Evolutionary conservation across 495 filamentous ascomycete species (phyloP).

Genomic region (Lepidopterella palustris): DNA sequence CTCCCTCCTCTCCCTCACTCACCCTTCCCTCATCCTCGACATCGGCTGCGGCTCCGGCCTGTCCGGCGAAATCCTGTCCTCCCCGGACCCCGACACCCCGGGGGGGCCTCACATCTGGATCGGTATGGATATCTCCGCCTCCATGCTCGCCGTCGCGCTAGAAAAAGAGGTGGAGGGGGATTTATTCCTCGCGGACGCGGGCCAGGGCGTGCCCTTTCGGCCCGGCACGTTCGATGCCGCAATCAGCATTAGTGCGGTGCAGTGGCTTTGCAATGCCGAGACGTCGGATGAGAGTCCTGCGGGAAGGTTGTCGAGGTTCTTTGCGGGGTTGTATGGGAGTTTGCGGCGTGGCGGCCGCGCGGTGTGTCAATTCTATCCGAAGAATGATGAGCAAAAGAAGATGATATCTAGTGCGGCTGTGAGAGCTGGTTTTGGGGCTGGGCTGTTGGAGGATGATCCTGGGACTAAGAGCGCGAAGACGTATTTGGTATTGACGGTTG

Average conservation of each 20-base stretch:
- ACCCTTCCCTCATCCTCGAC: constrained; percentile 84
- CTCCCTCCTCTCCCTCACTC: constrained; percentile 73
- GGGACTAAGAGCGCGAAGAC: constrained; percentile 92
- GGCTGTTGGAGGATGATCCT: constrained; percentile 88
- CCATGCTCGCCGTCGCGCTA: constrained; percentile 87
- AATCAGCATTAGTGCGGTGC: constrained; percentile 87
- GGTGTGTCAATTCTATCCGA: constrained; percentile 96
- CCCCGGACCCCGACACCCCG: constrained; percentile 49
- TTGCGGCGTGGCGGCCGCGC: constrained; percentile 80
- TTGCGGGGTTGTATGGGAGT: constrained; percentile 82
- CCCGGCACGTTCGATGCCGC: constrained; percentile 91
- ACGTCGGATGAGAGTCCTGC: constrained; percentile 70
- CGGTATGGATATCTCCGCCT: constrained; percentile 88
- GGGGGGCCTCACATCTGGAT: constrained; percentile 89
- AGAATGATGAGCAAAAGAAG: constrained; percentile 80
- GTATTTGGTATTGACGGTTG: constrained; percentile 90
- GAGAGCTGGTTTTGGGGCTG: constrained; percentile 90
- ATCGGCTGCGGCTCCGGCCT: constrained; percentile 93
- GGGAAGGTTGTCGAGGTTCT: constrained; percentile 74
- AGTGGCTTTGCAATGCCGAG: constrained; percentile 97
- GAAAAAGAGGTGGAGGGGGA: constrained; percentile 91
- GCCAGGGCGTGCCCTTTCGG: constrained; percentile 91
- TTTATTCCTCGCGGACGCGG: constrained; percentile 84
- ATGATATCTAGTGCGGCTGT: constrained; percentile 90
- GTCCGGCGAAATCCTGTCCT: constrained; percentile 84